Evolutionary conservation across 1,284 basidiomycete species (phyloP), one percentile per base, ranked within the genome.

Genomic region (Waitea zeae): DNA sequence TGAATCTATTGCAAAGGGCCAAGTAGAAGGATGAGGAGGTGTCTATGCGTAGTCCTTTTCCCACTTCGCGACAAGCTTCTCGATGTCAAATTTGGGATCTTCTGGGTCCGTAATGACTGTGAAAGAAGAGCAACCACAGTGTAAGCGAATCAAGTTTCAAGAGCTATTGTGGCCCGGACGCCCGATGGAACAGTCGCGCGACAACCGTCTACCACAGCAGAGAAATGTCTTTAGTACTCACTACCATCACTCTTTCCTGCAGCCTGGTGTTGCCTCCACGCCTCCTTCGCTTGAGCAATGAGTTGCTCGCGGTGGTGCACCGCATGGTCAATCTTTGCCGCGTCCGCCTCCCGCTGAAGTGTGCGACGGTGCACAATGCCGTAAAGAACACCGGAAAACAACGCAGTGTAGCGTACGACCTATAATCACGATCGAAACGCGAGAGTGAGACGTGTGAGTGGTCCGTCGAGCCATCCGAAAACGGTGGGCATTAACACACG

Each of bases 361-460:
- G 90, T 83, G 50, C 82, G 73, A 52, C 81, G 79, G 66, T 97
- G 93, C 47, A 77, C 67, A 54, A 95, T 79, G 49, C 95, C 93
- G 58, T 97, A 98, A 54, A 79, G 62, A 48, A 96, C 71, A 52
- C 93, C 93, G 37, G 72, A 68, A 43, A 82, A 61, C 45, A 98
- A 75, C 36, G 93, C 90, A 26, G 89, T 80, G 61, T 96, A 98
- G 49, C 93, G 87, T 50, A 84, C 83, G 54, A 96, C 92, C 93
- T 98, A 41, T 34, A 38, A 7, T n/a, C n/a, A n/a, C n/a, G n/a
- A n/a, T n/a, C n/a, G n/a, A n/a, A n/a, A n/a, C n/a, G n/a, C n/a
- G n/a, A n/a, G n/a, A n/a, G n/a, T n/a, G n/a, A n/a, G n/a, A n/a
- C n/a, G n/a, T n/a, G n/a, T n/a, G n/a, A n/a, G n/a, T n/a, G n/a